Base-by-base conservation (phyloP, 2,329 filamentous ascomycete genomes). In the Amylocarpus encephaloides region DNA sequence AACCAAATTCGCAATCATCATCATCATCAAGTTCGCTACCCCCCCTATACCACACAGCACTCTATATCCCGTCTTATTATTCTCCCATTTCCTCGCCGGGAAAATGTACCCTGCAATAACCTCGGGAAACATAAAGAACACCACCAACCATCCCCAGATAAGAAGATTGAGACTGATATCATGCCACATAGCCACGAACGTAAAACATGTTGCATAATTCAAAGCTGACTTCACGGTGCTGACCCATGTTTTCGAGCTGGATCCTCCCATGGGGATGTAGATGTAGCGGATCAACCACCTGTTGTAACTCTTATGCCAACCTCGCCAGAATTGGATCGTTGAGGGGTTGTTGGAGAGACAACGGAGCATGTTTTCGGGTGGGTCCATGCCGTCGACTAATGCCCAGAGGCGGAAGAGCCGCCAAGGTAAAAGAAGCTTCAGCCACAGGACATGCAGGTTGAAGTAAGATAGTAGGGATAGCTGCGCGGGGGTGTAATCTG, bases 331-430 rank as follows among this genome's bases (percentile, higher is more conserved):
- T 16, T 85, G 83, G 36, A 91, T 77, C 0, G 89, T 86, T 57
- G 86, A 91, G 73, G 91, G 96, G 68, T 97, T 97, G 73, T 98
- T 83, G 64, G 84, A 91, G 70, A 96, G 89, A 70, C 94, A 98
- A 59, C 93, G 87, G 48, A 96, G 80, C 89, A 98, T 96, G 71
- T 98, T 98, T 71, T 98, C 93, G 0, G 93, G 92, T 0, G 93
- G 89, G 64, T 98, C 93, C 59, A 98, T 82, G 54, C 88, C 88
- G 66, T 98, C 93, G 13, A 91, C 66, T 3, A 98, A 78, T 0
- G 88, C 78, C 93, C 93, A 98, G n/a, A 98, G 81, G 4, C 94
- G 87, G 79, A 97, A 97, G 67, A 97, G 85, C n/a, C 93, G 86
- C 91, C 92, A 98, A 1, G 93, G 93, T 6, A 98, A 81, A 4